These are phyloP conservation scores for Bretschneidera sinensis DNA, from an alignment of 345 rosid species.

Conservation along the genomic window DNA sequence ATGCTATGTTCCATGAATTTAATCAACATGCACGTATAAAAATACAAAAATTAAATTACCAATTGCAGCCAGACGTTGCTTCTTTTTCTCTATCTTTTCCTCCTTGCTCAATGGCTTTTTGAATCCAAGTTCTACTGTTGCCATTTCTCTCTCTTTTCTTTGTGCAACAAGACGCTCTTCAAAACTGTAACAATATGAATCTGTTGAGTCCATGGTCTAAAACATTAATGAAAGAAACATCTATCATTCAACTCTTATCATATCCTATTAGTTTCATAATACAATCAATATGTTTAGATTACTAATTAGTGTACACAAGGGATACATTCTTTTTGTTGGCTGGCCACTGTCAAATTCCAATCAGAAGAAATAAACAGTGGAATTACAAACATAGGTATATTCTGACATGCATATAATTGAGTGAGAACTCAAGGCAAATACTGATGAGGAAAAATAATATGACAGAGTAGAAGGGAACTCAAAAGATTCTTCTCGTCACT, in stretches of 20 bases:
- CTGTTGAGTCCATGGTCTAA: neutral
- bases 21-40: neutral
- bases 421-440: too few species aligned
- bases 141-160: conserved; percentile 80
- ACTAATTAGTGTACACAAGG: too few species aligned
- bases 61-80: conserved; percentile 95
- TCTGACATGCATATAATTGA: too few species aligned
- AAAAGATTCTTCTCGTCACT: neutral
- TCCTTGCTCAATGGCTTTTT: conserved; percentile 81
- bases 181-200: conserved; percentile 46
- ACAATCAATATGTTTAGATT: too few species aligned
- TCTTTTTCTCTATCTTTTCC: conserved; percentile 89
- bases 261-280: too few species aligned
- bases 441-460: too few species aligned
- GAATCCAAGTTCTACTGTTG: conserved; percentile 73
- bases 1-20: neutral
- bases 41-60: conserved; percentile 36
- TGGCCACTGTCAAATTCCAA: too few species aligned
- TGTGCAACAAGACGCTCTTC: conserved; percentile 96
- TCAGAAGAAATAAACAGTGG: too few species aligned
- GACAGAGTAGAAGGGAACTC: neutral
- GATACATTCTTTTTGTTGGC: too few species aligned
- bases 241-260: too few species aligned
- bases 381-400: too few species aligned
- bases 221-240: too few species aligned